Evolutionary conservation across 306 rosid genomes (phyloP).

Genomic region (Lablab purpureus): DNA sequence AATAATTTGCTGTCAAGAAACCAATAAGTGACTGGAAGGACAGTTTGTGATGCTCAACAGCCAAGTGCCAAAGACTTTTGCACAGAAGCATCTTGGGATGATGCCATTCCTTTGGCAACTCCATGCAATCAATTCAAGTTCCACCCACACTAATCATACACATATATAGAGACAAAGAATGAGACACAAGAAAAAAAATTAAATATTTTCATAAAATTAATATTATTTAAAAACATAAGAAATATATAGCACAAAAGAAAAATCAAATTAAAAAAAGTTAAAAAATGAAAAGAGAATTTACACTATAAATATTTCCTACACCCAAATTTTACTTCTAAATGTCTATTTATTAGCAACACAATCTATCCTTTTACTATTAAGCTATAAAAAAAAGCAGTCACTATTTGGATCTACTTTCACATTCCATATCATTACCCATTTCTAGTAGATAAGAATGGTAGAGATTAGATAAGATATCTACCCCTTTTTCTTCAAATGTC

Average conservation of each 20-base stretch:
- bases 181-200: not conserved
- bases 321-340: slow-evolving; percentile 15
- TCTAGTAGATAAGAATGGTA: slow-evolving; percentile 18
- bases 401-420: slow-evolving; percentile 35
- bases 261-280: not conserved
- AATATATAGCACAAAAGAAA: too few species aligned
- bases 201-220: too few species aligned
- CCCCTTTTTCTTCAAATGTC: slow-evolving; percentile 21
- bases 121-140: slow-evolving; percentile 28
- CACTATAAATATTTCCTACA: not conserved
- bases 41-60: slow-evolving; percentile 50
- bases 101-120: not conserved
- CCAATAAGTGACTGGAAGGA: slow-evolving; percentile 33
- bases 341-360: not conserved
- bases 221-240: too few species aligned
- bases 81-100: slow-evolving; percentile 39
- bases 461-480: slow-evolving; percentile 31
- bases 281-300: slow-evolving; percentile 7
- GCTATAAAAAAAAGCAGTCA: slow-evolving; percentile 23
- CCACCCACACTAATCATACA: slow-evolving; percentile 33
- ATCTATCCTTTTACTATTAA: slow-evolving; percentile 3
- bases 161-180: not conserved
- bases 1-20: slow-evolving; percentile 48
- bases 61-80: slow-evolving; percentile 42
- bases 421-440: not conserved